Conservation (phyloP, 495 filamentous ascomycete genomes). For the Tuber melanosporum region DNA sequence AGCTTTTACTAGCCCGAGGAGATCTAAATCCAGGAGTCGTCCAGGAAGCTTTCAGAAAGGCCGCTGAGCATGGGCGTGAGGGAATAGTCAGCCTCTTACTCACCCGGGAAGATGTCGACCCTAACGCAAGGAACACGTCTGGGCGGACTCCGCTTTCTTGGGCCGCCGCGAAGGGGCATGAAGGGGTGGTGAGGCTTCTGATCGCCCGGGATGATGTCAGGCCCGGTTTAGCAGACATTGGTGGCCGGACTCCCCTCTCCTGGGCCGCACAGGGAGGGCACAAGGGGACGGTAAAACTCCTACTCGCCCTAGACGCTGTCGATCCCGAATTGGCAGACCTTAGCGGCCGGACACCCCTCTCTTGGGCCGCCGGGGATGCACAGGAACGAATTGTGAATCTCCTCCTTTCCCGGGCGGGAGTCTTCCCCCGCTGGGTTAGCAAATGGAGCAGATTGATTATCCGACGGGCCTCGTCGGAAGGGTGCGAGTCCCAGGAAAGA, state of each 20-base stretch:
- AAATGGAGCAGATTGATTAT: neutral
- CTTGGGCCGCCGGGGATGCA: neutral
- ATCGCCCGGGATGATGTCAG: constrained; percentile 23
- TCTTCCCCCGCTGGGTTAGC: neutral
- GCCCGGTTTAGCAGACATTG: neutral
- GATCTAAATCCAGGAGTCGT: neutral
- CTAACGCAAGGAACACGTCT: constrained; percentile 10
- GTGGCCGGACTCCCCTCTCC: neutral
- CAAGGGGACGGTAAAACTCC: neutral
- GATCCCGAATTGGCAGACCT: neutral
- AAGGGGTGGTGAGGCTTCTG: constrained; percentile 34
- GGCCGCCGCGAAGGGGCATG: constrained; percentile 39
- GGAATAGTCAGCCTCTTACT: constrained; percentile 40
- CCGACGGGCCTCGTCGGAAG: neutral
- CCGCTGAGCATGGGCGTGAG: constrained; percentile 38
- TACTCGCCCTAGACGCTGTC: neutral
- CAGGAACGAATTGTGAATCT: neutral
- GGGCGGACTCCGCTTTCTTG: constrained; percentile 39
- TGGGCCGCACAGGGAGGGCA: constrained; percentile 6
- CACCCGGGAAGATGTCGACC: constrained; percentile 12
- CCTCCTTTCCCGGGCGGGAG: neutral
- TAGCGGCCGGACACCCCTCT: neutral
- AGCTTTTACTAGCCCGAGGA: constrained; percentile 7
- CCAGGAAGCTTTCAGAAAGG: constrained; percentile 29
- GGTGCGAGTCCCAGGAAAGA: neutral